Evolutionary conservation across 345 rosid species (phyloP), one percentile per base, ranked within the genome.

Genomic region (Acer yangbiense): DNA sequence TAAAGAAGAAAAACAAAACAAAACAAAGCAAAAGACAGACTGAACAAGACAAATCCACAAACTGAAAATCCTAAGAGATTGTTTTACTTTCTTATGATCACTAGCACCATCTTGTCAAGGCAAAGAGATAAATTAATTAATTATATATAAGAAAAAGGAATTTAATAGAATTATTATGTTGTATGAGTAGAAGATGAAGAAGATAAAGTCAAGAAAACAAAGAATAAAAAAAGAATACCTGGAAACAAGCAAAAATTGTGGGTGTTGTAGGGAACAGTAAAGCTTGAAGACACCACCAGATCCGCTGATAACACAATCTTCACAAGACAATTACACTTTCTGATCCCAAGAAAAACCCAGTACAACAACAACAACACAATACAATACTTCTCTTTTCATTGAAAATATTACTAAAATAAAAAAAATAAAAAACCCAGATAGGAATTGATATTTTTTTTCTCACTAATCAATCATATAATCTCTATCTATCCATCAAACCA

Each of bases 191-290:
- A 43, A 63, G 66, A 72, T 76, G 70, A 73, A 63, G 27, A 78
- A 70, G 79, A 57, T 54, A 77, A 69, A 69, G 78, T 75, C 68
- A 75, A 77, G 67, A 81, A 65, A 72, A 61, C 12, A 48, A 20
- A 46, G 71, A 83, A 80, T 80, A 79, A 84, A 86, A 79, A 83
- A 86, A 79, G 85, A 83, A 68, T 84, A 87, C 93, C 90, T 84
- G 83, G 75, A 85, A 88, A 77, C 82, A 88, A 82, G 82, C 55
- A 86, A 71, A 75, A 73, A 73, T 68, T 85, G 92, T 89, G 88
- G 83, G 89, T 73, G 86, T 71, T 84, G 67, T 73, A 77, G 93
- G 88, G 87, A 82, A 86, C 88, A 88, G 80, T 78, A 78, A 72
- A 89, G 76, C 83, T 84, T 79, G 78, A 80, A 83, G 63, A 76